Conservation (phyloP, 768 basidiomycete species). For the Lactarius hengduanensis region DNA sequence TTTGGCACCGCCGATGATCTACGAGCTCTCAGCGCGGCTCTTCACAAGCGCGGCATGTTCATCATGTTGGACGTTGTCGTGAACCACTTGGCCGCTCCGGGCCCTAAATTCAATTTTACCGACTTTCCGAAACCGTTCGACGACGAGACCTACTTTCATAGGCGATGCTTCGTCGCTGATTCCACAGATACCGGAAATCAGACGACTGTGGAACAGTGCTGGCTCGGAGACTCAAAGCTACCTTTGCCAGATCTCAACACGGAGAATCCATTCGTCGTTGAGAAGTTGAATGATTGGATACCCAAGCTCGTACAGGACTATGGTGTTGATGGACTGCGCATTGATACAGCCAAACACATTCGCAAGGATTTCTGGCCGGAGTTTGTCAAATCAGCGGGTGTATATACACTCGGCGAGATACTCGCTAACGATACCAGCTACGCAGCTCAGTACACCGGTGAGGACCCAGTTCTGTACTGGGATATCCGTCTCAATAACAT, state of each 20-base stretch:
- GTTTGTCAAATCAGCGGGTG: constrained; percentile 47
- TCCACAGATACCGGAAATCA: constrained; percentile 39
- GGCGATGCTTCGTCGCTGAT: constrained; percentile 43
- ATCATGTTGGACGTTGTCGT: constrained; percentile 64
- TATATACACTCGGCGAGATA: constrained; percentile 59
- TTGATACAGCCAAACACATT: constrained; percentile 61
- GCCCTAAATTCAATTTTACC: constrained; percentile 30
- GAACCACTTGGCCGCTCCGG: constrained; percentile 54
- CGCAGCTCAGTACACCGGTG: constrained; percentile 43
- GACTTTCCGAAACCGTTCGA: constrained; percentile 37
- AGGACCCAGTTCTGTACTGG: constrained; percentile 18
- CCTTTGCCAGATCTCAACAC: constrained; percentile 62
- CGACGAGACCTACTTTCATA: constrained; percentile 40
- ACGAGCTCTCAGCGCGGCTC: constrained; percentile 44
- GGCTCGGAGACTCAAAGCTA: constrained; percentile 54
- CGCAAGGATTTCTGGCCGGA: constrained; percentile 53
- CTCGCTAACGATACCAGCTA: constrained; percentile 43
- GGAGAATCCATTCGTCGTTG: constrained; percentile 45
- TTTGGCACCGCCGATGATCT: constrained; percentile 55
- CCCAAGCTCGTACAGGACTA: constrained; percentile 46
- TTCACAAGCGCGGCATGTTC: constrained; percentile 55
- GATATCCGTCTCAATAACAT: not conserved
- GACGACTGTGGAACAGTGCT: constrained; percentile 54
- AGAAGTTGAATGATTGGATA: constrained; percentile 49
- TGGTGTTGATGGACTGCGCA: constrained; percentile 52